A percentile compares a stretch with the other conserved stretches of the same genome.
These are phyloP conservation scores for Melocanna baccifera DNA, from an alignment of 176 grass and related monocot species.

Conservation along the genomic window DNA sequence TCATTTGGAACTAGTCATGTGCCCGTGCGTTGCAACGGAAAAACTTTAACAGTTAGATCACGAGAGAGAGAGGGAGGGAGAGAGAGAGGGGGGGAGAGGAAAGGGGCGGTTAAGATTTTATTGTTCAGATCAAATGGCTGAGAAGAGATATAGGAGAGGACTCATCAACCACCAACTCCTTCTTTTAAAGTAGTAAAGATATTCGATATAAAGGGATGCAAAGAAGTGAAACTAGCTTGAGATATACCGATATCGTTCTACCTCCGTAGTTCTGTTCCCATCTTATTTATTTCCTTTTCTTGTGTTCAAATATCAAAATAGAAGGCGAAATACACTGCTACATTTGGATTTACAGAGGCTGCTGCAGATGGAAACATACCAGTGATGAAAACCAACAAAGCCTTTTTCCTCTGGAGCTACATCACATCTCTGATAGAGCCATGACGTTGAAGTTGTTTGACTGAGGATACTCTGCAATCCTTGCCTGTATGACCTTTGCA, in stretches of 20 bases:
- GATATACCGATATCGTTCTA: neutral
- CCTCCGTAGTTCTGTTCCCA: neutral
- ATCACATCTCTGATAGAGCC: constrained; percentile 51
- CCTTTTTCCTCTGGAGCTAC: neutral
- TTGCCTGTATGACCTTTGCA: constrained; percentile 63
- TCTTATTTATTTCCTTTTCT: neutral
- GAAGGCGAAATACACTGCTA: neutral
- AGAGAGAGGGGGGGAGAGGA: no score
- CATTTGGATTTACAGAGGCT: neutral
- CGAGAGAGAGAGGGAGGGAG: no score
- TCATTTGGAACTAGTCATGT: no score
- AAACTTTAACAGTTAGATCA: no score
- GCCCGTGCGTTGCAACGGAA: no score
- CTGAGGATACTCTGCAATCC: constrained; percentile 41
- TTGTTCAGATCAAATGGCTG: no score
- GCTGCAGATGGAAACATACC: neutral
- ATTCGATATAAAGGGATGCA: neutral
- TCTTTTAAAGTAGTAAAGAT: no score
- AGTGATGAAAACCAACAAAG: neutral
- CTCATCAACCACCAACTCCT: no score
- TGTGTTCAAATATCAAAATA: neutral
- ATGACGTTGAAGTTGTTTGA: constrained; percentile 88
- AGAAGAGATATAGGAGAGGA: no score
- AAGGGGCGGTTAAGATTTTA: no score
- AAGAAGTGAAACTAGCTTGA: neutral